These are phyloP conservation scores for Barnettozyma vustinii DNA, from an alignment of 805 yeast species.

Conservation along the genomic window DNA sequence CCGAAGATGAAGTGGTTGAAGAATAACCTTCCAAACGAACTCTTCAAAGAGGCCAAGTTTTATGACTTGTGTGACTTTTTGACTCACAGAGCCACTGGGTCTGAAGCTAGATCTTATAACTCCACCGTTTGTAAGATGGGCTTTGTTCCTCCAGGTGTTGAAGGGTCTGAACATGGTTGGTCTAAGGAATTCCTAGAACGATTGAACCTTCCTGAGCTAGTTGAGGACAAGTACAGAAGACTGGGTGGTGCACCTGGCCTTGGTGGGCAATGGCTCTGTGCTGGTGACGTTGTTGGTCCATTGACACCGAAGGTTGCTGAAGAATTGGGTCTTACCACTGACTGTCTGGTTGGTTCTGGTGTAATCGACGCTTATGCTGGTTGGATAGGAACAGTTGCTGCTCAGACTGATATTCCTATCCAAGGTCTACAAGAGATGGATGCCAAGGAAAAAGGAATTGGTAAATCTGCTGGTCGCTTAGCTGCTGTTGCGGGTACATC, in stretches of 20 bases:
- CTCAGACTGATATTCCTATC: conserved; percentile 55
- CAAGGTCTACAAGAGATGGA: conserved; percentile 50
- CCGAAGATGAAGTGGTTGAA: conserved; percentile 97
- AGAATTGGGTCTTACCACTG: conserved; percentile 75
- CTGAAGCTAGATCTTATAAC: conserved; percentile 82
- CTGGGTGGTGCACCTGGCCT: conserved; percentile 79
- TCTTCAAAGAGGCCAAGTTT: conserved; percentile 62
- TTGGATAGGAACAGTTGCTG: conserved; percentile 98
- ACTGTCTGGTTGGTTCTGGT: conserved; percentile 87
- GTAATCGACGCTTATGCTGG: conserved; percentile 98
- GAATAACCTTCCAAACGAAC: conserved; percentile 62
- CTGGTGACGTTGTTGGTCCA: conserved; percentile 86
- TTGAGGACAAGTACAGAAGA: conserved; percentile 66
- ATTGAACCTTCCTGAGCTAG: conserved; percentile 72
- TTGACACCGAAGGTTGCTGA: conserved; percentile 63
- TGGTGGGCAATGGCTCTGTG: conserved; percentile 70
- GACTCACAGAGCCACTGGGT: conserved; percentile 86
- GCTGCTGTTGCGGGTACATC: conserved; percentile 99
- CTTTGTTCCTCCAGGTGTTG: conserved; percentile 87
- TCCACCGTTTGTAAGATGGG: conserved; percentile 96
- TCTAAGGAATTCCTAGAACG: conserved; percentile 64
- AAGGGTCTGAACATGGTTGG: conserved; percentile 86
- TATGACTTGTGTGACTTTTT: conserved; percentile 90
- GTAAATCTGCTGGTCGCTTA: conserved; percentile 70
- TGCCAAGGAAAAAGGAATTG: conserved; percentile 40